A percentile compares a stretch with the other conserved stretches of the same genome.
phyloP scores from a whole-genome alignment of 2,329 filamentous ascomycete species.

The Trematosphaeria pertusa region DNA sequence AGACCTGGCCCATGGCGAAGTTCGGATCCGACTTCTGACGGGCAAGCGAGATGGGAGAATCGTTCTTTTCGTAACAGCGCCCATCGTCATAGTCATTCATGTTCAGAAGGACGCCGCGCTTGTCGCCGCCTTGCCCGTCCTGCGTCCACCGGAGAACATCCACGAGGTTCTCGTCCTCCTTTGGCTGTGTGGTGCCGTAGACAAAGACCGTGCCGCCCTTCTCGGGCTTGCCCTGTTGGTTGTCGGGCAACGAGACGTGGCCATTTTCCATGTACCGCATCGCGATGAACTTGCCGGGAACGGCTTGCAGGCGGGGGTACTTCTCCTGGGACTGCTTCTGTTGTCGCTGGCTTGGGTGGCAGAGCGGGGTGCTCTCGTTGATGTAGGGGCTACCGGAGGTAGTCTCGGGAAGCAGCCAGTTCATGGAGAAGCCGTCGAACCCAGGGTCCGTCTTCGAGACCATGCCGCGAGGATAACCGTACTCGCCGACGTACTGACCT shows the following conservation, averaged over 20 bases:
- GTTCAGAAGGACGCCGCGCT: slow-evolving; percentile 76
- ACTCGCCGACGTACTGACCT: slow-evolving; percentile 73
- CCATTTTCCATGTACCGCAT: slow-evolving; percentile 61
- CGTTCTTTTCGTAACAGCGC: slow-evolving; percentile 83
- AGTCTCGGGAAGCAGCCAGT: slow-evolving; percentile 58
- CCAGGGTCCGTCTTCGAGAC: slow-evolving; percentile 62
- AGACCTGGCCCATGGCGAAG: slow-evolving; percentile 57
- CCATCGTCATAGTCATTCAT: slow-evolving; percentile 87
- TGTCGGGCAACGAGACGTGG: slow-evolving; percentile 54
- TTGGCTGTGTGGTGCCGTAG: slow-evolving; percentile 57
- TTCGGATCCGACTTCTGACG: slow-evolving; percentile 67
- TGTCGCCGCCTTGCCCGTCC: slow-evolving; percentile 81
- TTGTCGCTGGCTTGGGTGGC: slow-evolving; percentile 68
- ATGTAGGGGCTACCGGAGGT: slow-evolving; percentile 54
- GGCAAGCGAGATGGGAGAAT: slow-evolving; percentile 59
- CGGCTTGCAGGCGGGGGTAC: slow-evolving; percentile 68
- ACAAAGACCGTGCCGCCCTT: slow-evolving; percentile 56
- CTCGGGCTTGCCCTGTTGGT: slow-evolving; percentile 50
- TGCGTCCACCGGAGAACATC: slow-evolving; percentile 81
- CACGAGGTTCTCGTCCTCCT: slow-evolving; percentile 63
- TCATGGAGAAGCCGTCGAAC: slow-evolving; percentile 67
- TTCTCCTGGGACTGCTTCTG: slow-evolving; percentile 57
- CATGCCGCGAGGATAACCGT: slow-evolving; percentile 79
- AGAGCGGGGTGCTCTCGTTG: slow-evolving; percentile 64
- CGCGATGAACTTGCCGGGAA: slow-evolving; percentile 56